Evolutionary conservation across 2,329 filamentous ascomycete species (phyloP), one percentile per base, ranked within the genome.

Genomic region (Ilyonectria robusta): DNA sequence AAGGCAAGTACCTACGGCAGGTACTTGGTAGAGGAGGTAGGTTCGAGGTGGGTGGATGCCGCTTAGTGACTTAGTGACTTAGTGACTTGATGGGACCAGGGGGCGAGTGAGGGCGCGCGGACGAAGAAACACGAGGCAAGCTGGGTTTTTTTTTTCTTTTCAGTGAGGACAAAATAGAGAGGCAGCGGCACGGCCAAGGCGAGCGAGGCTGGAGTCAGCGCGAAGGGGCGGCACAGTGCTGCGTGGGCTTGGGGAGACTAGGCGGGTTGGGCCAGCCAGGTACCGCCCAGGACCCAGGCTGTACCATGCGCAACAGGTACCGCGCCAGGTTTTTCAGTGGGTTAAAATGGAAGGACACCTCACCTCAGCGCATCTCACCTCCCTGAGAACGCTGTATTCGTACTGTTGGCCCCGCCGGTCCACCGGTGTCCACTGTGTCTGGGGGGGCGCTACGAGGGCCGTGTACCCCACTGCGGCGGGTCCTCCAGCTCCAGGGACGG

Each of bases 331-430:
- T 59, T 40, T 61, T 61, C 42, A 51, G 50, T 21, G 51, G 63
- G 57, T 40, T 29, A 59, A 54, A 42, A 47, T 42, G 35, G 54
- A n/a, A 31, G 57, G 53, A 57, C 57, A 51, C 63, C 46, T 51
- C 63, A 65, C 46, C 63, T 66, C 63, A 66, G 63, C 58, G 53
- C 58, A 57, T 53, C 19, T 35, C 26, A 53, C 44, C 44, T 60
- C 47, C 56, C 62, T 50, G 50, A 56, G 55, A 31, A 21, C 53
- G 46, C 63, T 60, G 51, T 23, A 62, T 42, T 58, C 63, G 63
- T 58, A 58, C 61, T 44, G 46, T 40, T 21, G 46, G 46, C 54
- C 33, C 44, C 37, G 48, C n/a, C 15, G 37, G 10, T 21, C 59
- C 57, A 42, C 50, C 15, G 40, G 37, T 15, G 37, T 15, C 59